Conservation (phyloP, 768 basidiomycete genomes). For the Kwoniella shandongensis region DNA sequence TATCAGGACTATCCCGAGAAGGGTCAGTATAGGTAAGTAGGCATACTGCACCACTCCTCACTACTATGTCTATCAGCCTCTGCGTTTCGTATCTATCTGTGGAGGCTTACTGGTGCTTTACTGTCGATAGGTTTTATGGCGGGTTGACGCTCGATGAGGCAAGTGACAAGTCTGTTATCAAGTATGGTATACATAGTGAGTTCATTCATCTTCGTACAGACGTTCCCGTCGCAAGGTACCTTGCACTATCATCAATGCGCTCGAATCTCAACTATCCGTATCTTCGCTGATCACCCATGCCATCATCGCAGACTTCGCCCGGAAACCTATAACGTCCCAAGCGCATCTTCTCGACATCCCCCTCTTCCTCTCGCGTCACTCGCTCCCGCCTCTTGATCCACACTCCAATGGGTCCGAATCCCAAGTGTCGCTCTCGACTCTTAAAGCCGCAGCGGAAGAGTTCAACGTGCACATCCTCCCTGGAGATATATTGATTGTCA, state of each 20-base stretch:
- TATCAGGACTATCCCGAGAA: slow-evolving; percentile 34
- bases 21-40: slow-evolving; percentile 19
- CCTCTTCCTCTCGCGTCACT: slow-evolving; percentile 16
- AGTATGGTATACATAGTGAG: slow-evolving; percentile 35
- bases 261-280: background rate
- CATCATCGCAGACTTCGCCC: slow-evolving; percentile 23
- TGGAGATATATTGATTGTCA: slow-evolving; percentile 34
- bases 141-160: slow-evolving; percentile 32
- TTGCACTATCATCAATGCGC: too few relatives aligned
- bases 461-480: slow-evolving; percentile 10
- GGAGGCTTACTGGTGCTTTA: too few relatives aligned
- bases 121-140: slow-evolving; percentile 12
- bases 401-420: slow-evolving; percentile 2
- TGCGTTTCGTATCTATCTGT: background rate
- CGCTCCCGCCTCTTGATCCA: slow-evolving; percentile 18
- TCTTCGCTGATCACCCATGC: too few relatives aligned
- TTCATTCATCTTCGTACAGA: background rate
- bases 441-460: slow-evolving; percentile 15
- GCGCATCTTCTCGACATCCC: slow-evolving; percentile 36
- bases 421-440: slow-evolving; percentile 16
- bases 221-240: too few relatives aligned
- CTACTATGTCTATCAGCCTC: too few relatives aligned
- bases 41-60: too few relatives aligned
- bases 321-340: slow-evolving; percentile 31
- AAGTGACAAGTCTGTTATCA: slow-evolving; percentile 9